Base-by-base conservation (phyloP, 208 protist genomes). In the Wallacemonas sp. region DNA sequence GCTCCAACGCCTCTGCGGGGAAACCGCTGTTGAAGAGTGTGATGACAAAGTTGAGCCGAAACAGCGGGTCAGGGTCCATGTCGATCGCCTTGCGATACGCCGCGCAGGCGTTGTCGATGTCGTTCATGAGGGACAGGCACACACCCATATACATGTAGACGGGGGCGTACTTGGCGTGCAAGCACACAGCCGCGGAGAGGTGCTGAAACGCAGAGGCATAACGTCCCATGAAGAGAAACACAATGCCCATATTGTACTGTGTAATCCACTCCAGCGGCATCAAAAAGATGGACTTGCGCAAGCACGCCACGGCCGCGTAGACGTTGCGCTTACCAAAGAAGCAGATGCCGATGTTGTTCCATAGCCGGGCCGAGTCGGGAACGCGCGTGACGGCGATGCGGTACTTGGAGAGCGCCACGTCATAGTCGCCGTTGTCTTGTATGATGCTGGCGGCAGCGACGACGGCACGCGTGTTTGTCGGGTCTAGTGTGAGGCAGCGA, bases 311-410 rank as follows among this genome's bases (percentile, higher is more conserved):
- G 34, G 97, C 93, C 6, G 97, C 92, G 44, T 98, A 87, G 63
- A 87, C 74, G 65, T 97, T 96, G 41, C 93, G 64, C 73, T 98
- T 98, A 27, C 81, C 88, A 64, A 98, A 98, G 68, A 99, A 99
- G 76, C 97, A 99, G 70, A 98, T 96, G 12, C 98, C 98, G 39
- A 99, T 92, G 78, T 99, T 99, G 79, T 98, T 99, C 98, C 98
- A 99, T 55, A 99, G 86, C 70, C 98, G 93, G 23, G 97, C 76
- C 17, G 89, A 97, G 68, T 94, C 83, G 1, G 97, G 96, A 32
- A 87, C 85, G 48, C 86, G 70, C 21, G 80, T 67, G 12, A 96
- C 83, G 21, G 94, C 93, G 36, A 98, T 81, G 27, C 97, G 83
- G 65, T 99, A 99, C 73, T 99, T 98, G 65, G 83, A 85, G 3